These are phyloP conservation scores for Pseudogymnoascus sp. DNA, from an alignment of 2,329 filamentous ascomycete species.

Conservation along the genomic window DNA sequence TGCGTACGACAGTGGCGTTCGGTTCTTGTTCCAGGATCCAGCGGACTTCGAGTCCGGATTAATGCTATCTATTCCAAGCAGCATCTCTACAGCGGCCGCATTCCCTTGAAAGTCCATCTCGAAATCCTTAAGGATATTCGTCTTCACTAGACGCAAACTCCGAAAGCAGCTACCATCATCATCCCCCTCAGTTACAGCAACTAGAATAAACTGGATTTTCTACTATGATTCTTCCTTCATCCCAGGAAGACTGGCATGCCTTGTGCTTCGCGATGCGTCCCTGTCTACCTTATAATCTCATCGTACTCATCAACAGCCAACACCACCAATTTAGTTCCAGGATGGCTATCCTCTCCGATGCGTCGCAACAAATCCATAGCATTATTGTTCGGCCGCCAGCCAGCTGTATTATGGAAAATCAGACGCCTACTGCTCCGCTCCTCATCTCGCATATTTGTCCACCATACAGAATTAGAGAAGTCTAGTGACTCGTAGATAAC, in stretches of 20 bases:
- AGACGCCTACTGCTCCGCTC: background rate
- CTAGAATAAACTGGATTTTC: too few species aligned
- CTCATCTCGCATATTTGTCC: background rate
- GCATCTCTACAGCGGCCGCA: too few species aligned
- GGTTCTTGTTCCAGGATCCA: too few species aligned
- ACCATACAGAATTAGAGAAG: background rate
- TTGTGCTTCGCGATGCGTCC: background rate
- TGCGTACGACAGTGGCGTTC: too few species aligned
- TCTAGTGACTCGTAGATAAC: background rate
- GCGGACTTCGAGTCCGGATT: too few species aligned
- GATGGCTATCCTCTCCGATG: background rate
- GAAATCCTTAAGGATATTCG: too few species aligned
- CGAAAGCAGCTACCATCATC: too few species aligned
- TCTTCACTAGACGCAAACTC: too few species aligned
- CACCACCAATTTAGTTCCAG: background rate
- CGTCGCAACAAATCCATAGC: background rate
- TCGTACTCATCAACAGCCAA: background rate
- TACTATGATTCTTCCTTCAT: too few species aligned
- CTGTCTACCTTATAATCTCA: background rate
- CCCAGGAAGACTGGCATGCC: background rate
- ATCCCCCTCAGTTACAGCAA: too few species aligned
- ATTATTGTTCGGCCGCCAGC: background rate
- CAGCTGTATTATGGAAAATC: background rate
- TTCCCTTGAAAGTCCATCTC: too few species aligned
- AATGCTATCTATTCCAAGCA: too few species aligned